Evolutionary conservation across 2,329 filamentous ascomycete genomes (phyloP).

Genomic region (Cordyceps javanica): DNA sequence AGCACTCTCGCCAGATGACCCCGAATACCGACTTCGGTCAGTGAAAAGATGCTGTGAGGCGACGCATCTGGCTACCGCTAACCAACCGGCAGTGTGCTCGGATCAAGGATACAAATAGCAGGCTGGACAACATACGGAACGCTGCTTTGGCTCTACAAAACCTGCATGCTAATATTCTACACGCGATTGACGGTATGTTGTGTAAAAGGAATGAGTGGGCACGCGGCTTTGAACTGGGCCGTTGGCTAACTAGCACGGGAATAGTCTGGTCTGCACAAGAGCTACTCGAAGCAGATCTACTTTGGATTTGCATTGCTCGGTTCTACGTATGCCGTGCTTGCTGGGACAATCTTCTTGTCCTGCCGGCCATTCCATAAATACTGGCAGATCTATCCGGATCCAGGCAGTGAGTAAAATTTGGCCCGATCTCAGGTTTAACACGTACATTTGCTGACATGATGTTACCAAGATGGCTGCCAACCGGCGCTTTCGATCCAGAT

Average conservation of each 20-base stretch:
- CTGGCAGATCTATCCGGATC: conserved; percentile 38
- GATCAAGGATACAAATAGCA: conserved; percentile 47
- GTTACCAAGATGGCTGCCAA: conserved; percentile 33
- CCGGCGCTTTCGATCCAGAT: conserved; percentile 34
- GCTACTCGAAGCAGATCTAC: conserved; percentile 23
- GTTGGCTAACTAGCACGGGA: conserved; percentile 16
- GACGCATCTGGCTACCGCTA: neutral
- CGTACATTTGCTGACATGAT: conserved; percentile 32
- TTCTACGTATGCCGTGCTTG: conserved; percentile 26
- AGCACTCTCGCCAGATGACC: conserved; percentile 31
- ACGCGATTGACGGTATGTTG: conserved; percentile 38
- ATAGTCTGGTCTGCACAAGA: conserved; percentile 22
- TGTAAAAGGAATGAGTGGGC: neutral
- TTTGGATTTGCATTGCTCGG: conserved; percentile 29
- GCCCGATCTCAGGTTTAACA: no score
- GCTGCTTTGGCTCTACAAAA: conserved; percentile 46
- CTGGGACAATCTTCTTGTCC: conserved; percentile 28
- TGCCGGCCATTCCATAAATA: conserved; percentile 30
- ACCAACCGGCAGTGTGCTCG: conserved; percentile 31
- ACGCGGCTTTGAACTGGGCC: conserved; percentile 18
- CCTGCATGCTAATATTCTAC: conserved; percentile 47
- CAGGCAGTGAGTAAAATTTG: conserved; percentile 28
- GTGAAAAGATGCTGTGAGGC: neutral
- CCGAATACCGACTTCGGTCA: conserved; percentile 31
- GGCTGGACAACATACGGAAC: conserved; percentile 46